Base-by-base conservation (phyloP, 2,329 filamentous ascomycete genomes). In the Fusarium solani-melongenae region DNA sequence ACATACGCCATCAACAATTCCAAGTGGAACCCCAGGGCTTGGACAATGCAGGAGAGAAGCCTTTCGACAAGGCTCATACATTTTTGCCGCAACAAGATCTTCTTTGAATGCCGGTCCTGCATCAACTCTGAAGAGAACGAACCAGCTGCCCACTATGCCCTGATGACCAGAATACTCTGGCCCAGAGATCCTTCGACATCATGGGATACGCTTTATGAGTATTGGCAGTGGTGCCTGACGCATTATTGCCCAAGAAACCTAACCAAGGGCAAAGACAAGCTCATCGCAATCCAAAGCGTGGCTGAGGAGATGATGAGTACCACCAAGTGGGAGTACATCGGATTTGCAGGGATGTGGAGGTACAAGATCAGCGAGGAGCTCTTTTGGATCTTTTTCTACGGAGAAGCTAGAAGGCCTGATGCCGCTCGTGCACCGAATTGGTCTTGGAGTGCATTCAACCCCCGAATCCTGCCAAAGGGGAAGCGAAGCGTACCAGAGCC, bases 101-200 rank as follows among this genome's bases (percentile, higher is more conserved):
- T 62, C 31, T 62, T 62, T n/a, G 59, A 62, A 33, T 62, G 59
- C n/a, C 59, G 59, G 14, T 36, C n/a, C 15, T 38, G 59, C 20
- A 20, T 62, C 20, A 14, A 9, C n/a, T 62, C 59, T 5, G 59
- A 62, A 36, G 59, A 51, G n/a, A 55, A 55, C 24, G 29, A 55
- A 29, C 27, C 49, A 55, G 49, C 15, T n/a, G 24, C n/a, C 15
- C 24, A 55, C 8, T 55, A n/a, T 3, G 24, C 24, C 24, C 24
- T 31, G 17, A n/a, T 29, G 17, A 31, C 15, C 24, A 55, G 49
- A 14, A 31, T 34, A 8, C 49, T 55, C 27, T 55, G 29, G 49
- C 49, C 49, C 14, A 20, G 49, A 53, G 49, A 27, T 10, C 15
- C 49, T 5, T 53, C 49, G 17, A 29, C 29, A 6, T 53, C 49